These are phyloP conservation scores for Circinella minor DNA, from an alignment of 371 early-diverging fungal species.

Conservation along the genomic window DNA sequence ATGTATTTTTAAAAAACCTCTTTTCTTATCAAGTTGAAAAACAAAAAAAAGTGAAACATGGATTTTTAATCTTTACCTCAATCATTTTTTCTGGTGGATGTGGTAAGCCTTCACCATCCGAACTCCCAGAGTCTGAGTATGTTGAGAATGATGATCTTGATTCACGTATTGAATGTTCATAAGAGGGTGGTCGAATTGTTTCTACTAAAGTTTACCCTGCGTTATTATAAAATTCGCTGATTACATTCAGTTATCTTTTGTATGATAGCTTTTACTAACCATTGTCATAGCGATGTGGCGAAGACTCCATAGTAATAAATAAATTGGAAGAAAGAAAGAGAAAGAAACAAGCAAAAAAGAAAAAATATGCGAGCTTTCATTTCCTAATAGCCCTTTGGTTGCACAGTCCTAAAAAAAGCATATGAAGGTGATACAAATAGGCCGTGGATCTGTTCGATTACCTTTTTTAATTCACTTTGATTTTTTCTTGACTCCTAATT, in stretches of 20 bases:
- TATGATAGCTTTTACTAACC: neutral
- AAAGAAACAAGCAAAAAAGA: neutral
- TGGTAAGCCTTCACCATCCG: neutral
- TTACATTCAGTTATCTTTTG: neutral
- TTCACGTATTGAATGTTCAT: neutral
- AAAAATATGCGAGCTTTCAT: too few relatives aligned
- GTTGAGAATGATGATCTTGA: neutral
- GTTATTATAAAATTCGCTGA: neutral
- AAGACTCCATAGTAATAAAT: neutral
- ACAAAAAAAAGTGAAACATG: neutral
- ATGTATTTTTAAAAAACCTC: neutral
- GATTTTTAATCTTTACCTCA: neutral
- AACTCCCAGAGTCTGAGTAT: neutral
- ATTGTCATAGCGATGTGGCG: neutral
- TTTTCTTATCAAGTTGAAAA: neutral
- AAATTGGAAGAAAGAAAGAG: neutral
- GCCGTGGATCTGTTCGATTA: too few relatives aligned
- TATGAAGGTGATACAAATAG: too few relatives aligned
- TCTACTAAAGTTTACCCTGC: neutral
- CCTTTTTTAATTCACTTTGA: too few relatives aligned
- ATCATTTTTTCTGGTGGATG: constrained; percentile 5
- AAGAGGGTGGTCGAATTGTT: neutral
- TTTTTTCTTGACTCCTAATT: too few relatives aligned
- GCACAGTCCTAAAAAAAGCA: too few relatives aligned
- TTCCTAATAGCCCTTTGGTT: too few relatives aligned